Base-by-base conservation (phyloP, 2,329 filamentous ascomycete genomes). In the Aureobasidium melanogenum region DNA sequence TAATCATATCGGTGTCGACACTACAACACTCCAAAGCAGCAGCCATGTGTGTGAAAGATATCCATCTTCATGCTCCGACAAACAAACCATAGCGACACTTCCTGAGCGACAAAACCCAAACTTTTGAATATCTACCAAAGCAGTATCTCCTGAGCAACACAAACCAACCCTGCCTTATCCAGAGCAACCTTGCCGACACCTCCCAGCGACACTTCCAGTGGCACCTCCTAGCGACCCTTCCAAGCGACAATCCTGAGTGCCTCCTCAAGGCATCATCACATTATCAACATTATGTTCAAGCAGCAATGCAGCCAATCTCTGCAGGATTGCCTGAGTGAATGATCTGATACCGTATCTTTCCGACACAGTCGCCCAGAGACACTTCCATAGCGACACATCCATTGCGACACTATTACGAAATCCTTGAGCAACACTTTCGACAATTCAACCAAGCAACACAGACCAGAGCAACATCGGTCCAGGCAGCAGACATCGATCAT, bases 1-100 rank as follows among this genome's bases (percentile, higher is more conserved):
- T 54, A 17, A 28, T 54, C 19, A 17, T 14, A 17, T 54, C 19
- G 34, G 34, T 54, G 24, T 54, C 50, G 50, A 30, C 50, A 39
- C 22, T 14, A 41, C 50, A 54, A 54, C 50, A 54, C 34, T 54
- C 50, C 50, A 41, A 54, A 54, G 50, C 50, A 54, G 50, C 50
- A 54, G 36, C 50, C 15, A 54, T 54, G 36, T 51, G 47, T 51
- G 48, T 51, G 32, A 51, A 51, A 22, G 34, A 54, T 41, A 30
- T 30, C 34, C 50, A 28, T 28, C 34, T 54, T 41, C 50, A 41
- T 41, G 19, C 36, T 14, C 15, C 34, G 50, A 54, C 34, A 39
- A 14, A 38, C 2, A 54, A 28, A 58, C 55, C 55, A 58, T 47
- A 58, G 55, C 55, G 19, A 47, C 55, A 47, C 22, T 47, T 30